Base-by-base conservation (phyloP, 2,329 filamentous ascomycete genomes). In the Fusarium tricinctum region DNA sequence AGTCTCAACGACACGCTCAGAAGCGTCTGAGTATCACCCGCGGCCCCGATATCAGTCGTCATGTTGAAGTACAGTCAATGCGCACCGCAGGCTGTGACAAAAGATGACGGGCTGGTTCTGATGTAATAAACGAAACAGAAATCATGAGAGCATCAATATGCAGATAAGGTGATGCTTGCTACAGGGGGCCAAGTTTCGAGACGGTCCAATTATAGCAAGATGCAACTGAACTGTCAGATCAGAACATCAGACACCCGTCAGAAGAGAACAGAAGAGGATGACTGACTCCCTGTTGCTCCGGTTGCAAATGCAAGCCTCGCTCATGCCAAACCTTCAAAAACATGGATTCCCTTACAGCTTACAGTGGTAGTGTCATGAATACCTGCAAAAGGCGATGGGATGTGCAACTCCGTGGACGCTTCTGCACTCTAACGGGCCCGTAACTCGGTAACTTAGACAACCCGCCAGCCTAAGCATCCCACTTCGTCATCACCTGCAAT, bases 361-460 rank as follows among this genome's bases (percentile, higher is more conserved):
- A 51, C 42, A 59, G 47, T 58, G 47, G 44, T 47, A 58, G 44
- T 43, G 52, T 47, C 38, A 60, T 58, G 53, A 52, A 43, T 15
- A 38, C 35, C 35, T 47, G 53, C 50, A 22, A 49, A 45, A 38
- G 35, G 19, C 54, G 46, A 33, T 33, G 30, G 30, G 30, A 53
- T 54, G 53, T 52, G 45, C 56, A 53, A 60, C 49, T 56, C 63
- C 61, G 17, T 38, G 50, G 42, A 70, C 61, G 65, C 61, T 63
- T 66, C 71, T 74, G 71, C 65, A 71, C 46, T 67, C 55, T 45
- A 59, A 72, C 58, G 68, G 69, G 63, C 65, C 58, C 64, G 68
- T 64, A 55, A 58, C 68, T 59, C 58, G 60, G 68, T 64, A 55
- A 58, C 68, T 59, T 61, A 50, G 68, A 56, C 68, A 71, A 72